Percentiles rank a stretch among this genome's conserved stretches.
Conservation (phyloP, 352 stramenopile genomes). For the Ophiocytium majus region DNA sequence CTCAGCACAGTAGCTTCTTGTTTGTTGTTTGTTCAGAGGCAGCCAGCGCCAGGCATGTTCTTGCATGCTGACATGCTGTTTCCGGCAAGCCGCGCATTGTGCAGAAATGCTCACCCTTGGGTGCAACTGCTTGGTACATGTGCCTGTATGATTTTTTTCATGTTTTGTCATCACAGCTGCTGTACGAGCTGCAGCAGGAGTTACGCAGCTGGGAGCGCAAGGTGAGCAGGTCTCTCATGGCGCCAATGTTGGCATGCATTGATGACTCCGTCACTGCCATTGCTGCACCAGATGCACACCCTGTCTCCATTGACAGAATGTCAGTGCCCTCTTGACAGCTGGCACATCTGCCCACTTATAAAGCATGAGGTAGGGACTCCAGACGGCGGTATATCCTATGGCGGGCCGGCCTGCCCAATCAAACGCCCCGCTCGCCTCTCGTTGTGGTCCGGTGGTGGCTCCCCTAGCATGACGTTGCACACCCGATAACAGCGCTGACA, state of each 20-base stretch:
- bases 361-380: not conserved
- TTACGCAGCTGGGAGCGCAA: constrained; percentile 87
- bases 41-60: not conserved
- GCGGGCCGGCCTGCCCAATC: not conserved
- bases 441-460: too few species aligned
- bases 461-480: too few species aligned
- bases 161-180: not conserved
- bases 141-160: constrained; percentile 31
- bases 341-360: not conserved
- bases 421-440: too few species aligned
- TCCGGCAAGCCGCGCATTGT: not conserved
- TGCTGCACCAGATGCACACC: not conserved
- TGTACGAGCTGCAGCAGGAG: constrained; percentile 74
- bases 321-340: not conserved
- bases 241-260: too few species aligned
- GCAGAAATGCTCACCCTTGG: not conserved
- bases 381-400: not conserved
- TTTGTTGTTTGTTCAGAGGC: not conserved
- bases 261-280: too few species aligned
- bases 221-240: constrained; percentile 70
- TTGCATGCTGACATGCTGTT: not conserved
- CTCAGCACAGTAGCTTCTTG: not conserved
- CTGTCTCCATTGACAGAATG: not conserved
- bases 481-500: too few species aligned
- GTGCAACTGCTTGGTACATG: not conserved